These are phyloP conservation scores for Phlegmacium glaucopus DNA, from an alignment of 768 basidiomycete genomes.

Conservation along the genomic window DNA sequence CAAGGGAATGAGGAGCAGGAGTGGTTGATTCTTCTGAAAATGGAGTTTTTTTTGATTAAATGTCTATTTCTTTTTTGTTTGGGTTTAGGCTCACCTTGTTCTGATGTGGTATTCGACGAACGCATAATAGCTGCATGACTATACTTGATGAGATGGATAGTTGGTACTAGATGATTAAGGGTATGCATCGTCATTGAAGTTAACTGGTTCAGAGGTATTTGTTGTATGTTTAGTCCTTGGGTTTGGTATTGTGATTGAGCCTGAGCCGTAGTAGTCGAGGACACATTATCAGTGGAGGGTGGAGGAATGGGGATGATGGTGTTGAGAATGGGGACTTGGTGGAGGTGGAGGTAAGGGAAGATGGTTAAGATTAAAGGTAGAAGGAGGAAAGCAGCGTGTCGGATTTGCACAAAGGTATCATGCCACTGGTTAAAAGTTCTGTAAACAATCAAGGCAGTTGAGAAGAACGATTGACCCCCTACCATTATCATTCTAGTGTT, in stretches of 20 bases:
- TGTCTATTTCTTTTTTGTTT: no score
- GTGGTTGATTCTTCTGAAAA: no score
- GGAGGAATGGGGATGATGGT: slow-evolving; percentile 23
- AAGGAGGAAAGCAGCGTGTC: slow-evolving; percentile 56
- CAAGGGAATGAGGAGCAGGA: slow-evolving; percentile 31
- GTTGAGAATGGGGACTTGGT: slow-evolving; percentile 28
- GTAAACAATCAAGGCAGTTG: not conserved
- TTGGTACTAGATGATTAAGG: slow-evolving; percentile 36
- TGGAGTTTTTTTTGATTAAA: no score
- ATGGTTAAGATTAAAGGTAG: slow-evolving; percentile 50
- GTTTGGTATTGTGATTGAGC: slow-evolving; percentile 17
- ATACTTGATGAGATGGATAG: slow-evolving; percentile 54
- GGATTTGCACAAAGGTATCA: slow-evolving; percentile 50
- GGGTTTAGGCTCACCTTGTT: not conserved
- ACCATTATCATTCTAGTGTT: slow-evolving; percentile 37
- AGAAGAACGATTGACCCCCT: slow-evolving; percentile 9
- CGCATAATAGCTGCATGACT: slow-evolving; percentile 57
- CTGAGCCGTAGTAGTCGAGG: slow-evolving; percentile 4
- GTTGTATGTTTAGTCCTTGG: slow-evolving; percentile 14
- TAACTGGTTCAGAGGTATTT: slow-evolving; percentile 22
- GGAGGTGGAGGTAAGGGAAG: slow-evolving; percentile 33
- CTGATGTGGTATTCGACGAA: slow-evolving; percentile 7
- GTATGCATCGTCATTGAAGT: slow-evolving; percentile 26
- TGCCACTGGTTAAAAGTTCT: slow-evolving; percentile 53
- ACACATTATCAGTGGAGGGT: slow-evolving; percentile 16